phyloP scores from a whole-genome alignment of 495 filamentous ascomycete genomes.

The Mytilinidion resinicola region DNA sequence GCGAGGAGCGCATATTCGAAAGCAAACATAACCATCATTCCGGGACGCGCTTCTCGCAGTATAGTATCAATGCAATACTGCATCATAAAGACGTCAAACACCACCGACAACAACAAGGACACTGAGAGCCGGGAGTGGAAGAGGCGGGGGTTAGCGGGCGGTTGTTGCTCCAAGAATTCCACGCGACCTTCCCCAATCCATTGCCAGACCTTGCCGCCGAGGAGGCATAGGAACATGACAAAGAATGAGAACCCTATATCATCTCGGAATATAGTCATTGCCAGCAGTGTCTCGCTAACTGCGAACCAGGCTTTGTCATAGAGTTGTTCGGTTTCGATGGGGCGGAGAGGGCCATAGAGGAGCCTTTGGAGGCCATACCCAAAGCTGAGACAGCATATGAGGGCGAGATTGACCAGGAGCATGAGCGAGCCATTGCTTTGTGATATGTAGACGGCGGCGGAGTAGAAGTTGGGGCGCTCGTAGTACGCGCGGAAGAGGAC shows the following conservation, averaged over 20 bases:
- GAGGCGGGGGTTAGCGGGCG: constrained; percentile 79
- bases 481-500: constrained; percentile 87
- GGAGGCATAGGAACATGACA: constrained; percentile 88
- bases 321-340: constrained; percentile 91
- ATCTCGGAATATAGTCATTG: constrained; percentile 98
- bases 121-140: constrained; percentile 78
- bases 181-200: constrained; percentile 97
- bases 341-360: constrained; percentile 84
- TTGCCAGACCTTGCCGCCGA: constrained; percentile 92
- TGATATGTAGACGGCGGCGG: constrained; percentile 88
- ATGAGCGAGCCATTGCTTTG: constrained; percentile 93
- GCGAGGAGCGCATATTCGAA: constrained; percentile 91
- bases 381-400: constrained; percentile 66
- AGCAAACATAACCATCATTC: constrained; percentile 99
- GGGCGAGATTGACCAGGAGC: constrained; percentile 83
- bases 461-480: constrained; percentile 94
- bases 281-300: constrained; percentile 90
- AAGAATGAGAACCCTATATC: constrained; percentile 90
- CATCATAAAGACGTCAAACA: constrained; percentile 72
- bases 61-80: constrained; percentile 75
- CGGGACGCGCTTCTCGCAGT: constrained; percentile 74
- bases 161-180: constrained; percentile 91
- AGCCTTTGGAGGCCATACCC: constrained; percentile 84
- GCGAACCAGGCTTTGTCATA: constrained; percentile 98
- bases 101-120: constrained; percentile 68